Evolutionary conservation across 2,329 filamentous ascomycete genomes (phyloP).

Genomic region (Aspergillus vadensis): DNA sequence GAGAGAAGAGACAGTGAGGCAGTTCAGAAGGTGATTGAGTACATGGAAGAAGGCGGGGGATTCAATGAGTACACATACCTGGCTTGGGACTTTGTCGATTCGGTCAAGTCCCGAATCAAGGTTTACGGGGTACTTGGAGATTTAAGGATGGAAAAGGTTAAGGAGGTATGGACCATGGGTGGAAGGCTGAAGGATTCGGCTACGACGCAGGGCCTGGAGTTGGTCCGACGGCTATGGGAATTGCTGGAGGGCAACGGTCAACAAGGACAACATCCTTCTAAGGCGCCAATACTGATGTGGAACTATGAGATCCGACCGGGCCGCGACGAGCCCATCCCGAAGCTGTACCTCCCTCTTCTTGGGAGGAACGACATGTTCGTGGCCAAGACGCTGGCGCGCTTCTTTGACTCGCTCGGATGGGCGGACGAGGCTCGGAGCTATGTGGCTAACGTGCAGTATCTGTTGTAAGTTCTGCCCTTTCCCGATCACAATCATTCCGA

Average conservation of each 20-base stretch:
- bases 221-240: conserved; percentile 5
- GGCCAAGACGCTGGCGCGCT: conserved; percentile 1
- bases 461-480: background rate
- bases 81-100: conserved; percentile 2
- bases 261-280: background rate
- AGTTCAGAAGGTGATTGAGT: background rate
- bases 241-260: background rate
- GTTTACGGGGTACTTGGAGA: background rate
- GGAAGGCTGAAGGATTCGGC: background rate
- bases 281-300: background rate
- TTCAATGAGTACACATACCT: conserved; percentile 8
- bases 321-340: background rate
- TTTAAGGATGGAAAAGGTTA: background rate
- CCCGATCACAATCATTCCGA: background rate
- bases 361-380: background rate
- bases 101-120: background rate
- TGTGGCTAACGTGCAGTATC: conserved; percentile 1
- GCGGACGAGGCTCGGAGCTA: background rate
- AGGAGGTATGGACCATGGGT: conserved; percentile 4
- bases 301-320: conserved; percentile 1
- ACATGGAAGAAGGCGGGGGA: background rate
- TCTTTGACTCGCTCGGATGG: background rate
- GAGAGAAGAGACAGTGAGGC: background rate
- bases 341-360: conserved; percentile 2
- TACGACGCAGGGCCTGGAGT: background rate